Percentiles rank a stretch among this genome's conserved stretches.
Conservation (phyloP, 2,329 filamentous ascomycete genomes). For the Cadophora sp. region DNA sequence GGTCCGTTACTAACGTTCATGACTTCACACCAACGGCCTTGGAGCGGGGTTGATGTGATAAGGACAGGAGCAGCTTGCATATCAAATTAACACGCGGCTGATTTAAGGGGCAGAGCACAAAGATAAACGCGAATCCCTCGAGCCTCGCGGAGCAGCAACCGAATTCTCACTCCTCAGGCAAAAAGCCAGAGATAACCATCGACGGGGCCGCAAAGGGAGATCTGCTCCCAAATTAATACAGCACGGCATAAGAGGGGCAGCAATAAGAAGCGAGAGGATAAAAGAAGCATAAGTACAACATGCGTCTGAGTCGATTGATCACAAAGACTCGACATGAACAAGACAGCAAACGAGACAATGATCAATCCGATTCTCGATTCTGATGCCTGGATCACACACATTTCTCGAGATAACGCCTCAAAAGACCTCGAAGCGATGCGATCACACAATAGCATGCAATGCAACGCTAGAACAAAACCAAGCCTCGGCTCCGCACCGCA, state of each 20-base stretch:
- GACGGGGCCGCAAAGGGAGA: background rate
- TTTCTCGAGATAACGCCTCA: background rate
- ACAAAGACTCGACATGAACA: background rate
- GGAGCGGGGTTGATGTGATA: slow-evolving; percentile 13
- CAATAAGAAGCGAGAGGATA: background rate
- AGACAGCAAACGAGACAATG: slow-evolving; percentile 10
- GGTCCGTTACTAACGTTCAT: background rate
- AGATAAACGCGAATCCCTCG: background rate
- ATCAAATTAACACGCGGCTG: slow-evolving; percentile 17
- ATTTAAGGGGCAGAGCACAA: slow-evolving; percentile 15
- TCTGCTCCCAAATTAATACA: slow-evolving; percentile 11
- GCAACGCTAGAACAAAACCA: slow-evolving; percentile 3
- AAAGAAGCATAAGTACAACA: slow-evolving; percentile 5
- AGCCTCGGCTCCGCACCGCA: background rate
- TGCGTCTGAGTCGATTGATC: background rate
- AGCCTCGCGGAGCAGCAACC: background rate
- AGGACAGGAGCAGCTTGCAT: slow-evolving; percentile 3
- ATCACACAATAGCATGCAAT: background rate
- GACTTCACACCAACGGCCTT: background rate
- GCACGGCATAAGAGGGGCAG: background rate
- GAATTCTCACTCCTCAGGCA: slow-evolving; percentile 3
- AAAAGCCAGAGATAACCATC: background rate
- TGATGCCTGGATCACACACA: too few species aligned
- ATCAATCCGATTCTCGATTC: background rate
- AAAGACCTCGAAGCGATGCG: background rate